Evolutionary conservation across 2,329 filamentous ascomycete genomes (phyloP).

Genomic region (Pyrenochaeta sp.): DNA sequence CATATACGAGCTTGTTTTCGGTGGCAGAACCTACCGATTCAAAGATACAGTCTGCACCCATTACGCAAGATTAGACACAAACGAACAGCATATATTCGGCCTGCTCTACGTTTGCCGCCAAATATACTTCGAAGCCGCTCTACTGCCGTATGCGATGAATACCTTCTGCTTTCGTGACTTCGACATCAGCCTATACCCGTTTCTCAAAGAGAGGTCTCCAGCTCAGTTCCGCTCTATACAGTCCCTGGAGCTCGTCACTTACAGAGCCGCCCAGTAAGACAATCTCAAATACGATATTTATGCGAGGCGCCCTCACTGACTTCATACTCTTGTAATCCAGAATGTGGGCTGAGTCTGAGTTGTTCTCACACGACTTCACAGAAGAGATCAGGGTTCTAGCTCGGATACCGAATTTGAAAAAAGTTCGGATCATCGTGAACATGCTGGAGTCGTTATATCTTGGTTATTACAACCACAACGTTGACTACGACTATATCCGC

Average conservation of each 20-base stretch:
- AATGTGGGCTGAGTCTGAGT: neutral
- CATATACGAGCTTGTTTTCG: conserved; percentile 10
- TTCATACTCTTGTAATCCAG: neutral
- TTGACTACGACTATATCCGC: neutral
- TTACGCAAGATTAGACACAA: neutral
- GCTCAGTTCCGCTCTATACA: neutral
- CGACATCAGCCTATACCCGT: neutral
- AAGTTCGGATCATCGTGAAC: neutral
- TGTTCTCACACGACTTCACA: neutral
- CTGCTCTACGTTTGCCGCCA: conserved; percentile 14
- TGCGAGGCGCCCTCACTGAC: neutral
- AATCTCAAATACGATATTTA: neutral
- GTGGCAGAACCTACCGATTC: conserved; percentile 1
- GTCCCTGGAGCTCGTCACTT: neutral
- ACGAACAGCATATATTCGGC: conserved; percentile 1
- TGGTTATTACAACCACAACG: neutral
- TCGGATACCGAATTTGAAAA: neutral
- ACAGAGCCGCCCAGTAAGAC: neutral
- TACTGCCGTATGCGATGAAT: conserved; percentile 3
- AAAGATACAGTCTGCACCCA: neutral
- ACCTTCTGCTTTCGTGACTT: conserved; percentile 1
- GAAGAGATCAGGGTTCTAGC: neutral
- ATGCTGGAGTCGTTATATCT: neutral
- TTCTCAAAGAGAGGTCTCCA: neutral
- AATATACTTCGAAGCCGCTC: conserved; percentile 16